Evolutionary conservation across 768 basidiomycete species (phyloP).

Genomic region (Rhodosporidiobolus odoratus): DNA sequence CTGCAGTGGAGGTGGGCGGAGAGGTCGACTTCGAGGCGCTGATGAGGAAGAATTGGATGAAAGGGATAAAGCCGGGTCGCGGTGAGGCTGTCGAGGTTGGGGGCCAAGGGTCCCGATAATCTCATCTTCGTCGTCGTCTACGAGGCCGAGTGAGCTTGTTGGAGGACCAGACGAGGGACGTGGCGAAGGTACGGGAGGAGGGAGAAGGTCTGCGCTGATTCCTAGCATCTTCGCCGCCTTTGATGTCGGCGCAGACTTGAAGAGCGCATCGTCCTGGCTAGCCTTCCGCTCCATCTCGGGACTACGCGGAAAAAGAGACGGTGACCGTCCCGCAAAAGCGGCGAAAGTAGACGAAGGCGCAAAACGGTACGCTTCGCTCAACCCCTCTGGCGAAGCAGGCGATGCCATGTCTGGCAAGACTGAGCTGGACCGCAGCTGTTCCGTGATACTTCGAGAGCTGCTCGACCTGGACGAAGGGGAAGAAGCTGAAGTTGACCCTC

Average conservation of each 20-base stretch:
- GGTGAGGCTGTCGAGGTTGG: too few relatives aligned
- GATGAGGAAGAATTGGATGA: too few relatives aligned
- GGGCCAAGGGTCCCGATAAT: too few relatives aligned
- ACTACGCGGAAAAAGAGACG: neutral
- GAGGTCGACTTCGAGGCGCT: too few relatives aligned
- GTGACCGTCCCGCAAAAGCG: neutral
- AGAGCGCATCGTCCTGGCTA: neutral
- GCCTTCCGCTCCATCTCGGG: neutral
- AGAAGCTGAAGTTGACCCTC: neutral
- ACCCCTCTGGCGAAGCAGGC: neutral
- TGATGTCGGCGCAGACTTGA: neutral
- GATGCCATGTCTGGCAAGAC: too few relatives aligned
- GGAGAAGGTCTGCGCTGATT: neutral
- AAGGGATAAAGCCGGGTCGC: too few relatives aligned
- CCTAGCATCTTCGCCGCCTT: slow-evolving; percentile 6
- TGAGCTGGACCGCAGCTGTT: neutral
- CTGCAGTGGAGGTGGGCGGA: neutral
- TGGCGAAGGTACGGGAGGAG: neutral
- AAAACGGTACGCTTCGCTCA: neutral
- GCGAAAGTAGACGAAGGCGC: neutral
- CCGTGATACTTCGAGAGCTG: neutral
- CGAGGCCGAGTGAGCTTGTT: neutral
- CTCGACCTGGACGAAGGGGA: neutral
- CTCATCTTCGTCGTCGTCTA: too few relatives aligned
- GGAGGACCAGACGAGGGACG: neutral